Base-by-base conservation (phyloP, 169 alveolate species). In the Cryptosporidium ryanae region DNA sequence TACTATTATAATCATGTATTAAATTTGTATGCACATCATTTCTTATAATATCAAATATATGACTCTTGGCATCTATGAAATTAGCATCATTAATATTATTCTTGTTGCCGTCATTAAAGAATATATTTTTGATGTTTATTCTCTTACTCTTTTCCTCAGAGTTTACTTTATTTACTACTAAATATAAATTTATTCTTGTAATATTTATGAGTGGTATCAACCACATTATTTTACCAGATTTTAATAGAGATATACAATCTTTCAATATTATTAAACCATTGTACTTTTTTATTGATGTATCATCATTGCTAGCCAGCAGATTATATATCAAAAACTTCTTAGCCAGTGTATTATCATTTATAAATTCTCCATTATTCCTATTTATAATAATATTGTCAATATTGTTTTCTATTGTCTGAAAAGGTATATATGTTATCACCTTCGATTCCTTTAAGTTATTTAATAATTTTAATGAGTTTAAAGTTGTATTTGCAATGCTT, bases 291-390 rank as follows among this genome's bases (percentile, higher is more conserved):
- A 49, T n/a, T 18, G 48, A 27, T 27, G 66, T 27, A 21, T 68
- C 83, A 5, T 55, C 66, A n/a, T 54, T 55, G 31, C 25, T 68
- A 10, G 27, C 50, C 49, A 68, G 29, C 10, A 68, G 13, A 17
- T 68, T 68, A 18, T 68, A 68, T 68, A 68, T 52, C 55, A 68
- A 34, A 43, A 68, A 68, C 23, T 68, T 50, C 34, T 68, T 68
- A 8, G 21, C 66, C n/a, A 55, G 29, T n/a, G 34, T 52, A 54
- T 44, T 68, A 2, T 52, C 34, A 32, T 23, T 34, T 1, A 32
- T 34, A 3, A 34, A 12, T 18, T 43, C 32, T 29, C 52, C 29
- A 50, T 52, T 32, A 7, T 23, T 27, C 25, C 31, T 31, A n/a
- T 68, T 68, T 61, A 32, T 7, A 8, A 52, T 67, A 8, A 67